Evolutionary conservation across 495 filamentous ascomycete species (phyloP).

Genomic region (Annulohypoxylon stygium): DNA sequence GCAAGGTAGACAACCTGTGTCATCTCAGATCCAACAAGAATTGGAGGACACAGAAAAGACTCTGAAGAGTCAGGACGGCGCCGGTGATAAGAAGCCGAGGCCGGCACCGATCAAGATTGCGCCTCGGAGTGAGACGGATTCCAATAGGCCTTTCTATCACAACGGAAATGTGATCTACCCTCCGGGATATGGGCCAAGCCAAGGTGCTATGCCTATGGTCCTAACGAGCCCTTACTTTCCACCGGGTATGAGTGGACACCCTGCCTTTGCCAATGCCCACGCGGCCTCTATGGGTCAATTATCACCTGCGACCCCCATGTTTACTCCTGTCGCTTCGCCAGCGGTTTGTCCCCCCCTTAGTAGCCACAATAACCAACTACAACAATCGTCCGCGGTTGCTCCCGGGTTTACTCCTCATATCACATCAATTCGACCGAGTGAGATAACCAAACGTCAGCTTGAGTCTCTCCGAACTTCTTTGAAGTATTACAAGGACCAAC

Average conservation of each 20-base stretch:
- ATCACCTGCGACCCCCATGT: conserved; percentile 19
- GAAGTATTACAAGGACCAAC: conserved; percentile 61
- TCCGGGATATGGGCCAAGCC: conserved; percentile 39
- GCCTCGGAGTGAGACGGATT: conserved; percentile 61
- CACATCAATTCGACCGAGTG: conserved; percentile 62
- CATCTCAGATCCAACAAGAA: conserved; percentile 38
- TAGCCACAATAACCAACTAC: conserved; percentile 3
- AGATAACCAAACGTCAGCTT: conserved; percentile 64
- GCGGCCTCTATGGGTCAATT: conserved; percentile 20
- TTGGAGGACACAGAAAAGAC: conserved; percentile 36
- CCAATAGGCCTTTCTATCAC: conserved; percentile 59
- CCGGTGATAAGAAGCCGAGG: conserved; percentile 49
- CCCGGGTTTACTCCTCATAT: conserved; percentile 49
- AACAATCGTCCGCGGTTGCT: conserved; percentile 26
- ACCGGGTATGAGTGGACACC: conserved; percentile 24
- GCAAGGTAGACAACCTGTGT: conserved; percentile 18
- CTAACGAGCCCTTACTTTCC: conserved; percentile 33
- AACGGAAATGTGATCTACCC: conserved; percentile 66
- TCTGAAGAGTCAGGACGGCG: conserved; percentile 46
- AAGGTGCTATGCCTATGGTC: conserved; percentile 36
- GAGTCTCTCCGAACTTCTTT: conserved; percentile 50
- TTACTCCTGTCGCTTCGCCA: conserved; percentile 23
- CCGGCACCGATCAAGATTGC: conserved; percentile 57
- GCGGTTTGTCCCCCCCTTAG: conserved; percentile 4
- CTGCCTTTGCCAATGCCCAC: conserved; percentile 22